Conservation (phyloP, 2,329 filamentous ascomycete species). For the Ophiostoma quercus region DNA sequence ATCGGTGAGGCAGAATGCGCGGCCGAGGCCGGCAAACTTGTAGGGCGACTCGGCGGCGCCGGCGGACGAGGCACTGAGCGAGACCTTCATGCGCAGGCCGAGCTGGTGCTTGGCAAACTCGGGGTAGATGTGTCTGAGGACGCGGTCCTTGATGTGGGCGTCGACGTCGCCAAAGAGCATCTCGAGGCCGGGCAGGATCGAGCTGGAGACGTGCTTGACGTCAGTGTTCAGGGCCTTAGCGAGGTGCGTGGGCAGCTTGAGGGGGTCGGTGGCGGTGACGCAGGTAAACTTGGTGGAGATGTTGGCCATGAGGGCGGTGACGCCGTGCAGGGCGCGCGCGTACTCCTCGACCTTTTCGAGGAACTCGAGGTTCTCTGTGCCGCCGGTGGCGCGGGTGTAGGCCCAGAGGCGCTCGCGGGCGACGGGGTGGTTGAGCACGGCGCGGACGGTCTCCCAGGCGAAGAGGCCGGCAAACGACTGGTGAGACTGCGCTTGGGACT, state of each 20-base stretch:
- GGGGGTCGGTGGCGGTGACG: conserved; percentile 38
- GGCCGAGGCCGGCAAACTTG: conserved; percentile 44
- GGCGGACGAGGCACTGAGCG: conserved; percentile 36
- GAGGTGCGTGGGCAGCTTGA: conserved; percentile 40
- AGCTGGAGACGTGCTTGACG: conserved; percentile 42
- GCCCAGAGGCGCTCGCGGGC: conserved; percentile 44
- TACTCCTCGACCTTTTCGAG: conserved; percentile 46
- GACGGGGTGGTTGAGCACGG: conserved; percentile 46
- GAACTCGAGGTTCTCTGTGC: conserved; percentile 48
- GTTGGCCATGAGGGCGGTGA: conserved; percentile 37
- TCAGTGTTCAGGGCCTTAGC: conserved; percentile 42
- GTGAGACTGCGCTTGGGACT: background rate
- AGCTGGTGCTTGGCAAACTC: conserved; percentile 48
- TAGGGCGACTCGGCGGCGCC: conserved; percentile 31
- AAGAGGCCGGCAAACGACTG: conserved; percentile 28
- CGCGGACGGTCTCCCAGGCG: conserved; percentile 45
- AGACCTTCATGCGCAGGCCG: conserved; percentile 40
- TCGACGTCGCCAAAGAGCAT: conserved; percentile 39
- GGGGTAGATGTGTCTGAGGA: conserved; percentile 44
- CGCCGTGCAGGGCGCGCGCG: conserved; percentile 38
- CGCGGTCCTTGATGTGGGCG: conserved; percentile 38
- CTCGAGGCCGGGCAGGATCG: conserved; percentile 43
- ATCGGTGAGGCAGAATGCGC: conserved; percentile 55
- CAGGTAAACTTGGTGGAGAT: conserved; percentile 36
- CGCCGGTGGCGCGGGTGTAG: conserved; percentile 46